Evolutionary conservation across 345 rosid species (phyloP), one percentile per base, ranked within the genome.

Genomic region (Eucalyptus pumila): DNA sequence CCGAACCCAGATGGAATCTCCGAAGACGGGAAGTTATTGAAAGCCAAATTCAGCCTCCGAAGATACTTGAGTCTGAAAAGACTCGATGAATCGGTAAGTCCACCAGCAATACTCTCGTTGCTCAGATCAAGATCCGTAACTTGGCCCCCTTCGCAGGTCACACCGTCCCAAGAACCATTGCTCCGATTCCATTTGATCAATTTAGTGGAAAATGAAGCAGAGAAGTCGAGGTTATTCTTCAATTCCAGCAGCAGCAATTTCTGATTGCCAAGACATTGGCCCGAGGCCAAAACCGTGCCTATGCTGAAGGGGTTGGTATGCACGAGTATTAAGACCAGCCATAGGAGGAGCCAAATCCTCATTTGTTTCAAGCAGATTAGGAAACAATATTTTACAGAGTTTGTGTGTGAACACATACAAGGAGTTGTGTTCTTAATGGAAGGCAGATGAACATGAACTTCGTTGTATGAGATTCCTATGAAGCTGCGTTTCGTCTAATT

Each of bases 51-150:
- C 51, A 95, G 93, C 24, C 67, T 85, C 92, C 60, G 89, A 4
- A 94, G 94, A 90, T 88, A 86, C 9, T 62, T 90, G 58, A 95
- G 92, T 86, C 21, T 19, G 87, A 93, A 93, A 23, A 95, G 90
- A 19, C 80, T 83, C 30, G 87, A 87, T 37, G 94, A 87, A 16
- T 62, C 51, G 2, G 92, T 80, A 44, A 93, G 27, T 50, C 92
- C 93, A 14, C 93, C 87, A 1, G 76, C 40, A 52, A 93, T 91
- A 2, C 26, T 21, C 85, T 94, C 91, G 26, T 48, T 37, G 89
- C 92, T 95, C 91, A 95, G 89, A 89, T 93, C 88, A 14, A 95
- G 90, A 1, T 85, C 93, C 47, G 60, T 87, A 8, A 49, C 51
- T 49, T 49, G 51, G 51, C 16, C 51, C 1, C 16, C 51, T 49